These are phyloP conservation scores for Suhomyces bokatorum DNA, from an alignment of 1,139 yeast species.

Conservation along the genomic window DNA sequence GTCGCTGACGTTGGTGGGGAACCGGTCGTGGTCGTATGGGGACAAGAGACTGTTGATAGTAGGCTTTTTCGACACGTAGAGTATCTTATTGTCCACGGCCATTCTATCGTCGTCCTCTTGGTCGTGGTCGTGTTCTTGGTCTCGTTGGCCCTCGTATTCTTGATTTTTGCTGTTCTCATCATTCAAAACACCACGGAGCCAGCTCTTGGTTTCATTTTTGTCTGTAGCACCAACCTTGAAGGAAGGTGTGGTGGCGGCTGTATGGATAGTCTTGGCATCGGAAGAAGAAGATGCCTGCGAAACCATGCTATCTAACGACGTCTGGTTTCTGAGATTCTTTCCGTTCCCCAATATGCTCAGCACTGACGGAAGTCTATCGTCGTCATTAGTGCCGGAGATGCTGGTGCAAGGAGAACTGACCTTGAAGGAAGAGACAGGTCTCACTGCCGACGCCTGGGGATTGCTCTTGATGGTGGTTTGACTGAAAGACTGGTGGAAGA, in stretches of 20 bases:
- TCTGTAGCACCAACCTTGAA: neutral
- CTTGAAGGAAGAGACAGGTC: conserved; percentile 3
- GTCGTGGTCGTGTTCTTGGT: neutral
- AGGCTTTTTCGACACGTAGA: conserved; percentile 29
- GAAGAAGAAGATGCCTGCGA: conserved; percentile 2
- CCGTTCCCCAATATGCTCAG: conserved; percentile 13
- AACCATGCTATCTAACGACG: conserved; percentile 8
- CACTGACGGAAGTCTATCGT: conserved; percentile 15
- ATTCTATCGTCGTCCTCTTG: neutral
- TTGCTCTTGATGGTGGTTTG: conserved; percentile 21
- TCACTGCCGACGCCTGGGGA: conserved; percentile 3
- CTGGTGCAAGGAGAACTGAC: neutral
- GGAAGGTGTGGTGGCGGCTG: conserved; percentile 2
- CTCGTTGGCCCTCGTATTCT: neutral
- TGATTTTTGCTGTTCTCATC: conserved; percentile 5
- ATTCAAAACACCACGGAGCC: conserved; percentile 18
- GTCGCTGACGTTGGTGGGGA: conserved; percentile 14
- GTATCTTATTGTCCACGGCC: conserved; percentile 1
- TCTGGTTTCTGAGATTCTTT: conserved; percentile 3
- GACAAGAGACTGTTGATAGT: conserved; percentile 39
- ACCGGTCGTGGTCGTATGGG: conserved; percentile 27
- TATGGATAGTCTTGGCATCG: neutral
- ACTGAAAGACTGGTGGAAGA: conserved; percentile 41
- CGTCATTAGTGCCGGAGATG: conserved; percentile 6
- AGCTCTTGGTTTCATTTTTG: conserved; percentile 12